Conservation (phyloP, 2,329 filamentous ascomycete genomes). For the Esteya vermicola region DNA sequence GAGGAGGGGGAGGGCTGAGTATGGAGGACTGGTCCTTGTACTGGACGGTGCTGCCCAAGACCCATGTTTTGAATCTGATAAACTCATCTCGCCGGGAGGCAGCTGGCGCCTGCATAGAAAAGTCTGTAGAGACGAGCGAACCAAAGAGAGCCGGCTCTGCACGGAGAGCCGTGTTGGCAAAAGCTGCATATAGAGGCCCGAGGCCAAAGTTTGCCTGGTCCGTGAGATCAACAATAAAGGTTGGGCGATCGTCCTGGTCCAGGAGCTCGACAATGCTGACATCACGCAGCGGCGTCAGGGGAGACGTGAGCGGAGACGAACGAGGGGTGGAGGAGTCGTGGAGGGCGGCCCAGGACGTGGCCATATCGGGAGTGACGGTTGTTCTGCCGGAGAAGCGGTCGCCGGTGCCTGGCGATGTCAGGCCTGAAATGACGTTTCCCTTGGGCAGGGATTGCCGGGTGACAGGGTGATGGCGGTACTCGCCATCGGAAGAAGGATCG, state of each 20-base stretch:
- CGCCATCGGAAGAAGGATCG: constrained; percentile 27
- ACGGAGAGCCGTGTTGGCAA: constrained; percentile 54
- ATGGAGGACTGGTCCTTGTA: constrained; percentile 35
- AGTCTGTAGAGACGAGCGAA: constrained; percentile 30
- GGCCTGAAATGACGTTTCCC: constrained; percentile 33
- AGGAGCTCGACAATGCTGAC: constrained; percentile 59
- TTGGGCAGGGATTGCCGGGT: constrained; percentile 42
- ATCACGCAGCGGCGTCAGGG: constrained; percentile 42
- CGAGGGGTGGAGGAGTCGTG: constrained; percentile 12
- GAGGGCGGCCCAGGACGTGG: constrained; percentile 10
- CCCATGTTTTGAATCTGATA: constrained; percentile 55
- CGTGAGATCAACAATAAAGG: constrained; percentile 58
- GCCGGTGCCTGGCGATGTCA: constrained; percentile 18
- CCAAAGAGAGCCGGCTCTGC: constrained; percentile 39
- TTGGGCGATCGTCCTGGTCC: constrained; percentile 63
- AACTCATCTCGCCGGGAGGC: constrained; percentile 26
- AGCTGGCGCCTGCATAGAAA: not conserved
- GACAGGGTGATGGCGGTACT: constrained; percentile 21
- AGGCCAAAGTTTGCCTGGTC: constrained; percentile 39
- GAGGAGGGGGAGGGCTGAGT: not conserved
- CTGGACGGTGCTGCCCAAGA: constrained; percentile 39
- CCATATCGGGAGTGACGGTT: not conserved
- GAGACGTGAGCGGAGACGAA: constrained; percentile 24
- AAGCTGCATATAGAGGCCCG: constrained; percentile 46
- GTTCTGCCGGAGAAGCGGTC: not conserved